These are phyloP conservation scores for Durotheca rogersii DNA, from an alignment of 495 filamentous ascomycete species.

Conservation along the genomic window DNA sequence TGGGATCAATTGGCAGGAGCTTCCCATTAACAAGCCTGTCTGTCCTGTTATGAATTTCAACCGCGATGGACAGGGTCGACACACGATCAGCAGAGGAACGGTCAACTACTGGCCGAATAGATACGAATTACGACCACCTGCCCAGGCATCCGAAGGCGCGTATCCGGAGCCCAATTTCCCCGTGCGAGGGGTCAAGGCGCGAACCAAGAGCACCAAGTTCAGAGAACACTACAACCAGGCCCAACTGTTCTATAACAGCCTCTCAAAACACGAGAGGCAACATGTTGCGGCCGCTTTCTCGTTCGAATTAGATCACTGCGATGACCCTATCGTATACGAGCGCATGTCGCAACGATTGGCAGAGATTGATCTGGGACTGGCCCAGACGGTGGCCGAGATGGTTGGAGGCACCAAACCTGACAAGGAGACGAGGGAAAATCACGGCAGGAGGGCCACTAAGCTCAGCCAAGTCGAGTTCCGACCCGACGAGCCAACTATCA, in stretches of 20 bases:
- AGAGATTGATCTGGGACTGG: conserved; percentile 72
- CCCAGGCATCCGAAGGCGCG: conserved; percentile 57
- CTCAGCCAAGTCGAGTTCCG: conserved; percentile 71
- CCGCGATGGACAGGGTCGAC: conserved; percentile 67
- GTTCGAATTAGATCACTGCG: conserved; percentile 90
- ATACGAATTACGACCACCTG: conserved; percentile 63
- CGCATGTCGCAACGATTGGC: conserved; percentile 68
- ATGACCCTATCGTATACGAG: conserved; percentile 77
- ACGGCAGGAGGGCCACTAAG: conserved; percentile 62
- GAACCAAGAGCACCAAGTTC: conserved; percentile 75
- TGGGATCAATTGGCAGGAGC: conserved; percentile 81
- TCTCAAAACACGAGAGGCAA: conserved; percentile 66
- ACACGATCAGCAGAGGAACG: conserved; percentile 58
- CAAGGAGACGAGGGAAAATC: conserved; percentile 56
- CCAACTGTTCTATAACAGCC: conserved; percentile 77
- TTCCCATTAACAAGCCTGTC: conserved; percentile 75
- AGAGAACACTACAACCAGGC: conserved; percentile 74
- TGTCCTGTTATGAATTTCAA: conserved; percentile 84
- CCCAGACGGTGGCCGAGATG: conserved; percentile 65
- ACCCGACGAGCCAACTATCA: conserved; percentile 63
- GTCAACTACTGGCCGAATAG: conserved; percentile 93
- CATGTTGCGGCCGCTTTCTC: conserved; percentile 70
- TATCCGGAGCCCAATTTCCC: conserved; percentile 69
- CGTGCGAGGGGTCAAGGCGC: conserved; percentile 67
- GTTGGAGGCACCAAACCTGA: conserved; percentile 65